A percentile compares a stretch with the other conserved stretches of the same genome.
phyloP scores from a whole-genome alignment of 441 rosid genomes.

The Croton setiger region DNA sequence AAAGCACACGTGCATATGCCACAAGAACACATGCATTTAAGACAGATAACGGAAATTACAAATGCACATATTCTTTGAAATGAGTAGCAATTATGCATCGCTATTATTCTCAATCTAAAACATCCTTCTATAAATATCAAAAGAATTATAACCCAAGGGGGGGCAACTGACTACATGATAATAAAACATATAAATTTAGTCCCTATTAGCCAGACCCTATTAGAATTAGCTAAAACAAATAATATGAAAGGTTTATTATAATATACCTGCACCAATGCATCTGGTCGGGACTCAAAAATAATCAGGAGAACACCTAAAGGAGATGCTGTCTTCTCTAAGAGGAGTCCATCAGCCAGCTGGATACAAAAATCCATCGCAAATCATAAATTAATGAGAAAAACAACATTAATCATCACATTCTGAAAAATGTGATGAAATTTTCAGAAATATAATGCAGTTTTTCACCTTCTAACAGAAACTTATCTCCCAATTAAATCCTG shows the following conservation, averaged over 20 bases:
- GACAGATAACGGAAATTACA: not conserved
- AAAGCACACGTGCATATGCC: not conserved
- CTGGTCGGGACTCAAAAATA: constrained; percentile 96
- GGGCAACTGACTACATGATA: not conserved
- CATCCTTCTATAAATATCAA: not conserved
- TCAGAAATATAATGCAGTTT: not conserved
- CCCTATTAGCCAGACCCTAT: not conserved
- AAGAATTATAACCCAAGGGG: not conserved
- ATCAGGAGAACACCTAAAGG: constrained; percentile 96
- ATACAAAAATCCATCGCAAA: constrained; percentile 16
- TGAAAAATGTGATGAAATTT: not conserved
- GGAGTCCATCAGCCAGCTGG: constrained; percentile 90
- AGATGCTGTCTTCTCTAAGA: constrained; percentile 89
- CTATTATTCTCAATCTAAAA: not conserved
- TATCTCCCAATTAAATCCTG: not conserved
- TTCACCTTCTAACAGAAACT: not conserved
- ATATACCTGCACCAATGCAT: constrained; percentile 91
- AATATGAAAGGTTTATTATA: constrained; percentile 2
- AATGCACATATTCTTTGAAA: not conserved
- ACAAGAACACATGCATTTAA: not conserved
- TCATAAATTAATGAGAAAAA: constrained; percentile 7
- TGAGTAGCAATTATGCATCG: not conserved
- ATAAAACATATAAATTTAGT: not conserved
- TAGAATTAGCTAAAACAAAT: constrained; percentile 13
- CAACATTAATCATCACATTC: constrained; percentile 4